phyloP scores from a whole-genome alignment of 495 filamentous ascomycete species.

The Cetradonia linearis region DNA sequence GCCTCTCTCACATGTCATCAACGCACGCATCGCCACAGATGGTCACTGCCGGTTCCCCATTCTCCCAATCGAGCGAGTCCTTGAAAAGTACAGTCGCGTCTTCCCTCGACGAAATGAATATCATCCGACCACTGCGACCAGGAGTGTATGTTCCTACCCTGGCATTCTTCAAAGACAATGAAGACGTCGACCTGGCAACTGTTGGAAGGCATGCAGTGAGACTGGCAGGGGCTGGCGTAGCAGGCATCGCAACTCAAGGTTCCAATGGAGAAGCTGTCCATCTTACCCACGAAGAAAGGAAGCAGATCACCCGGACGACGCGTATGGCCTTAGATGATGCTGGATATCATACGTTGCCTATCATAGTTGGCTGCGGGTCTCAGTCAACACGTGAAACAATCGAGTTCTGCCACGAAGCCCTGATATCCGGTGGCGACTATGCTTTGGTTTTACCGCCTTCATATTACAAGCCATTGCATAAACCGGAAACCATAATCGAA shows the following conservation, averaged over 20 bases:
- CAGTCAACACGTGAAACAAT: slow-evolving; percentile 83
- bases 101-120: slow-evolving; percentile 25
- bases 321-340: slow-evolving; percentile 62
- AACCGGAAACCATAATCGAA: slow-evolving; percentile 46
- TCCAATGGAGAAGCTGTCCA: slow-evolving; percentile 88
- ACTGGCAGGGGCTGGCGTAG: slow-evolving; percentile 70
- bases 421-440: slow-evolving; percentile 68
- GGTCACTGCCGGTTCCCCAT: slow-evolving; percentile 17
- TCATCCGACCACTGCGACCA: slow-evolving; percentile 31
- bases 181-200: slow-evolving; percentile 55
- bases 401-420: slow-evolving; percentile 66
- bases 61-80: slow-evolving; percentile 24
- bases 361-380: slow-evolving; percentile 78
- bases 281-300: slow-evolving; percentile 59
- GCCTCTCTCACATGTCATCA: slow-evolving; percentile 3
- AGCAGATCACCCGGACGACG: slow-evolving; percentile 59
- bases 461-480: slow-evolving; percentile 66
- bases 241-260: slow-evolving; percentile 75
- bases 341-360: slow-evolving; percentile 55
- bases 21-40: slow-evolving; percentile 8
- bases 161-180: slow-evolving; percentile 53
- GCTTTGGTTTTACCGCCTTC: slow-evolving; percentile 75
- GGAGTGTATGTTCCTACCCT: slow-evolving; percentile 63
- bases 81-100: slow-evolving; percentile 23
- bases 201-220: slow-evolving; percentile 68